Evolutionary conservation across 2,329 filamentous ascomycete genomes (phyloP).

Genomic region (Nemania serpens): DNA sequence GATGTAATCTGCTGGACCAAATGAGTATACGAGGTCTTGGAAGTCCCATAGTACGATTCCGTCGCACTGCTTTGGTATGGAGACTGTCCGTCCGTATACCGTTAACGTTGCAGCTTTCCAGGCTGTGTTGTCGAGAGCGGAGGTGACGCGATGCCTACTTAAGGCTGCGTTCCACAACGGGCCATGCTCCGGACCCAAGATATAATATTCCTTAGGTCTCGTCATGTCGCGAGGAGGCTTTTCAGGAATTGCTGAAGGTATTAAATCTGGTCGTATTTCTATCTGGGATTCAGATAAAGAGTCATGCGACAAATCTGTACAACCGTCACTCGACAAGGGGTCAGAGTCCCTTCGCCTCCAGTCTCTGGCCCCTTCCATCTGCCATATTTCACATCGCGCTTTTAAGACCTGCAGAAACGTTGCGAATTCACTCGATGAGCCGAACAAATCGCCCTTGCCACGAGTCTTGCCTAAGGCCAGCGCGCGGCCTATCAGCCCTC

Average conservation of each 20-base stretch:
- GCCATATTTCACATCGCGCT: conserved; percentile 80
- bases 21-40: conserved; percentile 65
- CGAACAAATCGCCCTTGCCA: conserved; percentile 56
- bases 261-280: not conserved
- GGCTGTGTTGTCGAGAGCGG: conserved; percentile 25
- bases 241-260: conserved; percentile 1
- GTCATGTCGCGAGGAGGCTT: conserved; percentile 16
- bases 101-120: conserved; percentile 53
- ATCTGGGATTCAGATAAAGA: conserved; percentile 5
- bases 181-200: conserved; percentile 35
- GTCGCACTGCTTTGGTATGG: conserved; percentile 60
- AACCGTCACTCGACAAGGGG: conserved; percentile 32
- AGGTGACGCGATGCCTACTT: conserved; percentile 10
- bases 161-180: conserved; percentile 36
- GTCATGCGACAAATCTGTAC: conserved; percentile 19
- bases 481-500: conserved; percentile 55
- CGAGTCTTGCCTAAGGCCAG: conserved; percentile 47
- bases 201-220: conserved; percentile 40
- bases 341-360: conserved; percentile 65
- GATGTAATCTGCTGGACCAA: conserved; percentile 83
- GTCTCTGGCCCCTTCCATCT: conserved; percentile 77
- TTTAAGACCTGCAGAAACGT: conserved; percentile 76
- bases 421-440: conserved; percentile 72
- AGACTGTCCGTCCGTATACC: conserved; percentile 68
- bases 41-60: conserved; percentile 71